Percentiles rank a stretch among this genome's conserved stretches.
Conservation (phyloP, 1,284 basidiomycete species). For the Neonothopanus nambi region DNA sequence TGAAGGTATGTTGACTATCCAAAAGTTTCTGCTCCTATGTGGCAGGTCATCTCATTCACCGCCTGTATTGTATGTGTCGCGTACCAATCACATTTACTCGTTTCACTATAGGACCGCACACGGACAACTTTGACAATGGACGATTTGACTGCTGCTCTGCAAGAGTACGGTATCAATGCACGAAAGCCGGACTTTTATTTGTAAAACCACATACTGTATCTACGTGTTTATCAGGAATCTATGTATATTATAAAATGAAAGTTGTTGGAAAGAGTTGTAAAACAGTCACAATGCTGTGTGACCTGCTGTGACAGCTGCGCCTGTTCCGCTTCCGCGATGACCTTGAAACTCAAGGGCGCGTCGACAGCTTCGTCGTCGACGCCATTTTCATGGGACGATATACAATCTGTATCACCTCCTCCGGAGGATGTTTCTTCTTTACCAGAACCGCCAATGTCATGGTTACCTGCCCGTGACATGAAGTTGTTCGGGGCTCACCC, state of each 20-base stretch:
- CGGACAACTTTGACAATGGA: constrained; percentile 99
- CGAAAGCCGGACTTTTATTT: constrained; percentile 90
- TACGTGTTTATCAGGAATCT: too few relatives aligned
- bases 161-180: constrained; percentile 95
- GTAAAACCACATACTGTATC: constrained; percentile 33
- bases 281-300: background rate
- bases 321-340: constrained; percentile 10
- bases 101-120: constrained; percentile 36
- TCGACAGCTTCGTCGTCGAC: constrained; percentile 26
- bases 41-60: background rate
- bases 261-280: background rate
- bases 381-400: constrained; percentile 60
- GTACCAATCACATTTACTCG: too few relatives aligned
- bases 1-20: constrained; percentile 49
- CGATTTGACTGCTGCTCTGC: constrained; percentile 88
- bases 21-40: background rate
- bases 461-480: constrained; percentile 85
- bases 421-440: constrained; percentile 37
- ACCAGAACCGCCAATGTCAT: constrained; percentile 74
- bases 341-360: constrained; percentile 17
- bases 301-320: background rate
- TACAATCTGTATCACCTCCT: constrained; percentile 37
- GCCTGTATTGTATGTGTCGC: constrained; percentile 3
- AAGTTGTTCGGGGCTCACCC: constrained; percentile 81
- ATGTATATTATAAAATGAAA: too few relatives aligned